Conservation (phyloP, 2,329 filamentous ascomycete species). For the Penicillium sp. region DNA sequence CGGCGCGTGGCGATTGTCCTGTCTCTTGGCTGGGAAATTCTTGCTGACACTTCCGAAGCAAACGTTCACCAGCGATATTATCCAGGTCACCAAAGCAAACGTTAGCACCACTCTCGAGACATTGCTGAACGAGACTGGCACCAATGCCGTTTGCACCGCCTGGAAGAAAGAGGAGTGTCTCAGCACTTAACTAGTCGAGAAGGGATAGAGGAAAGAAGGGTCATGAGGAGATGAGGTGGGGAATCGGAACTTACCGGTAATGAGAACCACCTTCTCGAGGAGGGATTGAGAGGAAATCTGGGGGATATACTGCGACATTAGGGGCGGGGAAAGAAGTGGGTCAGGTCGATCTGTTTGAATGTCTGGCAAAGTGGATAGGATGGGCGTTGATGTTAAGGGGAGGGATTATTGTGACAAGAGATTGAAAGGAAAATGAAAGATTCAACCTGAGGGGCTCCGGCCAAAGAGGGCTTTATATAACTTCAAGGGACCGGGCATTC, state of each 20-base stretch:
- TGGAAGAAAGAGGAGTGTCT: constrained; percentile 11
- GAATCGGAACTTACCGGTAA: constrained; percentile 20
- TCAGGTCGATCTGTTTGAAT: constrained; percentile 4
- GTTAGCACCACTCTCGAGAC: constrained; percentile 44
- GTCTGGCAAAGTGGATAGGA: neutral
- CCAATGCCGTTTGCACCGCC: constrained; percentile 53
- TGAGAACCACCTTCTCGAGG: constrained; percentile 24
- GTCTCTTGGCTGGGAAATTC: constrained; percentile 15
- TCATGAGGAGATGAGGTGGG: neutral
- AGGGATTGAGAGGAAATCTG: constrained; percentile 20
- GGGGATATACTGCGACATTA: constrained; percentile 26
- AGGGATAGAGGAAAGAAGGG: neutral
- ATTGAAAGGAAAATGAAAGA: neutral
- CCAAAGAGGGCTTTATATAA: constrained; percentile 19
- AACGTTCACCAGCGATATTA: constrained; percentile 35
- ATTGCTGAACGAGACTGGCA: constrained; percentile 45
- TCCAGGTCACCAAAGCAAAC: constrained; percentile 52
- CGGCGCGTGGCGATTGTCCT: constrained; percentile 25
- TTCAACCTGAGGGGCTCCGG: too few relatives aligned
- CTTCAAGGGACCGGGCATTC: neutral
- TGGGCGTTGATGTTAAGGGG: neutral
- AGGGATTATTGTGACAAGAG: neutral
- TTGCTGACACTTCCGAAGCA: constrained; percentile 26
- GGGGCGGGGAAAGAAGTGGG: constrained; percentile 8
- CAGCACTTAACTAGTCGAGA: neutral